Percentiles rank a stretch among this genome's conserved stretches.
phyloP scores from a whole-genome alignment of 306 rosid genomes.

The Ceratonia siliqua region DNA sequence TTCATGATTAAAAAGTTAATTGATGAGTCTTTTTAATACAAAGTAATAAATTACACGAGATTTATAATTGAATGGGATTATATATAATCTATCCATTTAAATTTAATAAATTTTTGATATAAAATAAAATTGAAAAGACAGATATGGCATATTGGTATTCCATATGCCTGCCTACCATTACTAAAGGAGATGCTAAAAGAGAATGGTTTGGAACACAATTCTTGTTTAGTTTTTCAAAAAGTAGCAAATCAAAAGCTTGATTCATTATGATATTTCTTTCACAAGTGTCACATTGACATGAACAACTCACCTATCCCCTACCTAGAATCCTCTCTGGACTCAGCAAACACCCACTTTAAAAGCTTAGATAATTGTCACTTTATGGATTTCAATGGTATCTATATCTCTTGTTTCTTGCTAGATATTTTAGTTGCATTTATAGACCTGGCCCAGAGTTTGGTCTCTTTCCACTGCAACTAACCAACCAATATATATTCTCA shows the following conservation, averaged over 20 bases:
- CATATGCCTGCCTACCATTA: slow-evolving; percentile 5
- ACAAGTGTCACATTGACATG: slow-evolving; percentile 23
- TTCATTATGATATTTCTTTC: not conserved
- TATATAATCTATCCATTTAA: too few relatives aligned
- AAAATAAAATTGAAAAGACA: not conserved
- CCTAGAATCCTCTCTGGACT: not conserved
- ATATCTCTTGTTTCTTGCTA: slow-evolving; percentile 12
- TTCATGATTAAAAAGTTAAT: too few relatives aligned
- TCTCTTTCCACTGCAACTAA: slow-evolving; percentile 26
- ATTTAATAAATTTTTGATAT: too few relatives aligned
- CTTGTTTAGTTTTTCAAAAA: not conserved
- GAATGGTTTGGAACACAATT: slow-evolving; percentile 18
- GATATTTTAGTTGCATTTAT: not conserved
- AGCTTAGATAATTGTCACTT: not conserved
- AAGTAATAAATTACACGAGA: too few relatives aligned
- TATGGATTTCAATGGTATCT: slow-evolving; percentile 1
- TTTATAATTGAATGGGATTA: not conserved
- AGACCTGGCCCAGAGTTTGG: slow-evolving; percentile 36
- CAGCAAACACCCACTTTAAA: slow-evolving; percentile 13
- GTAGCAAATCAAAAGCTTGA: not conserved
- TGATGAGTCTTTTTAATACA: too few relatives aligned
- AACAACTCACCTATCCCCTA: slow-evolving; percentile 25
- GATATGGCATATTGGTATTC: not conserved
- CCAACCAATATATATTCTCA: not conserved
- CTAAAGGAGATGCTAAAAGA: not conserved